phyloP scores from a whole-genome alignment of 73 alveolate species.

The Breviolum minutum region DNA sequence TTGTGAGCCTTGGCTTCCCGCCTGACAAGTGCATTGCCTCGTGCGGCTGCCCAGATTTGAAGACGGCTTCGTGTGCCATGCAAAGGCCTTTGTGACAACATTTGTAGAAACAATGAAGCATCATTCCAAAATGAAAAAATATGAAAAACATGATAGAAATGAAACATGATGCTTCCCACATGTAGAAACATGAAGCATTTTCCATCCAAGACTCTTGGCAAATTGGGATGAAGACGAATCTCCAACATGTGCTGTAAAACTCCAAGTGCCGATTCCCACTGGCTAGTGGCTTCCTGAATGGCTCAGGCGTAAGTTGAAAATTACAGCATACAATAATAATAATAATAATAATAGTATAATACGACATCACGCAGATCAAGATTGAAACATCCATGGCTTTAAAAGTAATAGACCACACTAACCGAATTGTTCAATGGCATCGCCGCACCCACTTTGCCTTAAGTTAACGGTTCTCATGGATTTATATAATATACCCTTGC shows the following conservation, averaged over 20 bases:
- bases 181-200: neutral
- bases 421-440: too few relatives aligned
- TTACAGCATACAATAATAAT: too few relatives aligned
- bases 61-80: conserved; percentile 49
- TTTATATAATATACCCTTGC: too few relatives aligned
- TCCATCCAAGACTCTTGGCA: conserved; percentile 44
- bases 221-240: conserved; percentile 43
- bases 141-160: neutral
- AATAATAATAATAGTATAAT: too few relatives aligned
- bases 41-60: neutral
- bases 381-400: too few relatives aligned
- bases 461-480: too few relatives aligned
- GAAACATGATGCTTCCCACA: neutral
- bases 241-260: conserved; percentile 53
- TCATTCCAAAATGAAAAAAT: neutral
- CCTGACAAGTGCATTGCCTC: conserved; percentile 39
- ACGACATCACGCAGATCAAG: too few relatives aligned
- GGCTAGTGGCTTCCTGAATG: conserved; percentile 74
- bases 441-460: too few relatives aligned
- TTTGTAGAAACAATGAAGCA: neutral
- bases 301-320: too few relatives aligned
- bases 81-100: too few relatives aligned
- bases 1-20: neutral
- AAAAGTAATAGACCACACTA: too few relatives aligned
- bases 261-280: conserved; percentile 68